Evolutionary conservation across 371 early-diverging fungal species (phyloP).

Genomic region (Zopfochytrium polystomum): DNA sequence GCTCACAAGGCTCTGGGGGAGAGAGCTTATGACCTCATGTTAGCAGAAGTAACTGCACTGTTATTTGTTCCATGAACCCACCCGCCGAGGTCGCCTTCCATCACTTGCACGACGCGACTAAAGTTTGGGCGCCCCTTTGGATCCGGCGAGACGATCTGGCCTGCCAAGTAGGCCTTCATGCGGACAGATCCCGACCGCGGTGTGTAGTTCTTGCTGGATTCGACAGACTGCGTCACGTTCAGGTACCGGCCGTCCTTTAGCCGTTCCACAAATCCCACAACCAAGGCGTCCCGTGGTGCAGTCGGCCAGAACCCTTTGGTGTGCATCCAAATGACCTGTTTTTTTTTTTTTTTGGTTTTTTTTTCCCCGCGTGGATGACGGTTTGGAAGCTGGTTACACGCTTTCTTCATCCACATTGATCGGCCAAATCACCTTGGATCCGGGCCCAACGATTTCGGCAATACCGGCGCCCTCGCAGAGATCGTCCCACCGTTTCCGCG

Average conservation of each 20-base stretch:
- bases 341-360: too few species aligned
- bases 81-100: constrained; percentile 47
- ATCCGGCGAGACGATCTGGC: constrained; percentile 37
- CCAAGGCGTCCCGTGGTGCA: constrained; percentile 41
- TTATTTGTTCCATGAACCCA: too few species aligned
- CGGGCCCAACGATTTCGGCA: constrained; percentile 24
- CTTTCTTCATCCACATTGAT: neutral
- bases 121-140: constrained; percentile 18
- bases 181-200: constrained; percentile 27
- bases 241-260: constrained; percentile 32
- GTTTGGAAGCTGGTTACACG: neutral
- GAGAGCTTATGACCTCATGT: too few species aligned
- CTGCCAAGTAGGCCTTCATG: constrained; percentile 44
- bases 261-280: constrained; percentile 28
- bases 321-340: constrained; percentile 33
- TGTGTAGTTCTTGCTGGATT: constrained; percentile 25
- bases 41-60: too few species aligned
- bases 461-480: constrained; percentile 36
- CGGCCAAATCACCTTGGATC: constrained; percentile 7
- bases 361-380: too few species aligned
- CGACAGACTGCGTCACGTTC: constrained; percentile 41
- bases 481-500: constrained; percentile 42
- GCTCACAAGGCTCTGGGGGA: too few species aligned
- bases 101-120: constrained; percentile 39
- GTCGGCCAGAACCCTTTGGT: constrained; percentile 47